These are phyloP conservation scores for Aspergillus fumigatus DNA, from an alignment of 2,329 filamentous ascomycete species.

Conservation along the genomic window DNA sequence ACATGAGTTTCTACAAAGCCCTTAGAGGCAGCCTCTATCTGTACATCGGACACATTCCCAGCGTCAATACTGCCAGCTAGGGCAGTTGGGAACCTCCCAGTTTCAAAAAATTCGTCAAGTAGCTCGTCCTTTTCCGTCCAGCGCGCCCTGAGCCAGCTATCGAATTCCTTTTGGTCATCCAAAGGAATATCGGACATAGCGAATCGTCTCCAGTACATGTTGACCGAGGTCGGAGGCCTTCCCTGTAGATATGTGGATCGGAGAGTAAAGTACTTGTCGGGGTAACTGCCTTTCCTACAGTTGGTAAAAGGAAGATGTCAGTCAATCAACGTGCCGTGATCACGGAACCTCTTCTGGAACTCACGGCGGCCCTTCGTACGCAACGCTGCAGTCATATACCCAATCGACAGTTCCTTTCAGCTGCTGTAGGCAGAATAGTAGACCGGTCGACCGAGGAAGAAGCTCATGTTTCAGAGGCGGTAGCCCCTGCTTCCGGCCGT, in stretches of 20 bases:
- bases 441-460: slow-evolving; percentile 57
- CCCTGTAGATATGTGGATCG: slow-evolving; percentile 85
- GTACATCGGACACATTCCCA: slow-evolving; percentile 32
- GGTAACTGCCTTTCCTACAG: slow-evolving; percentile 67
- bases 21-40: slow-evolving; percentile 28
- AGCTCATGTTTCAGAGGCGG: slow-evolving; percentile 56
- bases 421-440: slow-evolving; percentile 59
- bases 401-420: slow-evolving; percentile 57
- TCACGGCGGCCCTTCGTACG: slow-evolving; percentile 89
- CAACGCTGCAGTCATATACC: slow-evolving; percentile 78
- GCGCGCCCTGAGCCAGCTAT: slow-evolving; percentile 74
- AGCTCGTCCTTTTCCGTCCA: slow-evolving; percentile 92
- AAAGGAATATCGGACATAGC: slow-evolving; percentile 75
- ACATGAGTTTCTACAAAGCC: slow-evolving; percentile 44
- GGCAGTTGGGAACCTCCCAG: slow-evolving; percentile 73
- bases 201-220: slow-evolving; percentile 93
- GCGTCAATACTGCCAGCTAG: slow-evolving; percentile 49
- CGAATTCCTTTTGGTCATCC: slow-evolving; percentile 68
- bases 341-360: slow-evolving; percentile 35
- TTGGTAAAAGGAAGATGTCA: not conserved
- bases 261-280: slow-evolving; percentile 87
- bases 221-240: slow-evolving; percentile 86
- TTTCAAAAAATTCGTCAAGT: slow-evolving; percentile 74
- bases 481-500: slow-evolving; percentile 55
- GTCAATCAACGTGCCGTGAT: not conserved